Base-by-base conservation (phyloP, 148 eudicot genomes). In the Oxyria digyna region DNA sequence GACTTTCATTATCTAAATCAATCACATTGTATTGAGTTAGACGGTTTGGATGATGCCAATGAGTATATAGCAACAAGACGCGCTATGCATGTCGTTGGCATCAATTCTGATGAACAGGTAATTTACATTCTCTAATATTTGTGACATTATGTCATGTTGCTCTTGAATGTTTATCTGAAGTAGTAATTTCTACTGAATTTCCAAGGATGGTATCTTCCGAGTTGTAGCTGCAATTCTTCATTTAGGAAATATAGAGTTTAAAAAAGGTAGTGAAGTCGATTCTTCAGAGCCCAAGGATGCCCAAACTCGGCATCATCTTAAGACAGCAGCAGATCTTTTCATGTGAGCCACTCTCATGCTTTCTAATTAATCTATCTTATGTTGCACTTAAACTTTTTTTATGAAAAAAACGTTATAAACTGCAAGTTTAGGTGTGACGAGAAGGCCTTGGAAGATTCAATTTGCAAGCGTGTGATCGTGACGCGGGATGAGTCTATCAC, bases 181-280 rank as follows among this genome's bases (percentile, higher is more conserved):
- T 46, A 59, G 35, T 31, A 27, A 29, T 59, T 4, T 57, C 29
- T 59, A 27, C 14, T 31, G 65, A 27, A 59, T 18, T 62, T 68
- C 73, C 50, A 80, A 90, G 97, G 99, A 91, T 63, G 96, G 87
- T n/a, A 94, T 94, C 26, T 94, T 94, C 71, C 85, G 92, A 76
- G 97, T 91, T 79, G 93, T 88, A 69, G 99, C 99, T 55, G 97
- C 96, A 42, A 78, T 87, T 78, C 99, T 94, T 59, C 99, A 94
- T 78, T 67, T 94, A 77, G 99, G 99, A 32, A 94, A 94, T 71
- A 79, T 91, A 74, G 96, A 94, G 69, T 94, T 94, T 76, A 67
- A 59, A 26, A 94, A 88, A 80, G 93, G 84, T 42, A 74, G 71
- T 65, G 99, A 90, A 18, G 13, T 86, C 15, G 99, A 94, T 81